Evolutionary conservation across 1,284 basidiomycete genomes (phyloP), one percentile per base, ranked within the genome.

Genomic region (Moesziomyces aphidis): DNA sequence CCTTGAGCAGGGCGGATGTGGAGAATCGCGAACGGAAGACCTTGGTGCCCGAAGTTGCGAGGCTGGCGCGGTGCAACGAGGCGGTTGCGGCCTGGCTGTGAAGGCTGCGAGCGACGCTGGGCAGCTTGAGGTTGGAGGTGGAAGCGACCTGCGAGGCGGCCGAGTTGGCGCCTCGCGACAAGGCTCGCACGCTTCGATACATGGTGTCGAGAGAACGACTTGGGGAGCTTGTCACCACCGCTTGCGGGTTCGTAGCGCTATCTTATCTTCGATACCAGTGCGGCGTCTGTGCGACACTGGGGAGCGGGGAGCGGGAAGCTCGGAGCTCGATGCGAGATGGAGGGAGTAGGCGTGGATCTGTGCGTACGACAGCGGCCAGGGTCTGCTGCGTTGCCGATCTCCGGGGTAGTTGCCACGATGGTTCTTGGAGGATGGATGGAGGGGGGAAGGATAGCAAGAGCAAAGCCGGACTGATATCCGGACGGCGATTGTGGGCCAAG

Each of bases 401-500:
- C 69, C 69, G 62, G 69, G 69, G 11, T 72, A 72, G 59, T 72
- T 55, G 59, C 69, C 69, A 66, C 54, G 55, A 47, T 23, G 21
- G 28, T 48, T 45, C 39, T 9, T 19, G 52, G 46, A 54, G 57
- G 31, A 34, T 34, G 66, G 63, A 26, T 44, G 44, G 44, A 42
- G 28, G 42, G 50, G 44, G 50, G 57, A 43, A 43, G 61, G 50
- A 53, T 42, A 55, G 48, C 59, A 52, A 47, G 28, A 42, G 28
- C 28, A 39, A 66, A 60, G 60, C 69, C 69, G 69, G 69, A 59
- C 63, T 72, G 69, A 67, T 72, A 72, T 72, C 69, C 69, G 68
- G 60, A 60, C 50, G 55, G 47, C 53, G 44, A 19, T 55, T 56
- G 53, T 43, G 24, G 47, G 45, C 13, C 17, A 26, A 26, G 24